A percentile compares a stretch with the other conserved stretches of the same genome.
phyloP scores from a whole-genome alignment of 106 monocot species.

The Dendrobium chrysotoxum region DNA sequence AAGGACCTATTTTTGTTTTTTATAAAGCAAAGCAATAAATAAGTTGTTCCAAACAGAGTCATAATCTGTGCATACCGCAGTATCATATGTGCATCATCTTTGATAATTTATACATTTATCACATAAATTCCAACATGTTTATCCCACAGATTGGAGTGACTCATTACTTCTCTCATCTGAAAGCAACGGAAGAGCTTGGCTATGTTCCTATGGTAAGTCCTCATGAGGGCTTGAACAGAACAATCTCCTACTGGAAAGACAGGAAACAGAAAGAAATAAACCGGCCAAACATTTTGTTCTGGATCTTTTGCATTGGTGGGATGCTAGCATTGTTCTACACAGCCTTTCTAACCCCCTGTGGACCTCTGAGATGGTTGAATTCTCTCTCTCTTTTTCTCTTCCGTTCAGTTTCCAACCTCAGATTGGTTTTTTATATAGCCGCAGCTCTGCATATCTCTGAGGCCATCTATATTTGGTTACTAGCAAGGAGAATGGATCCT shows the following conservation, averaged over 20 bases:
- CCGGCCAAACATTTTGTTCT: conserved; percentile 57
- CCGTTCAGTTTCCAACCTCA: conserved; percentile 30
- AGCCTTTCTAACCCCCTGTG: conserved; percentile 58
- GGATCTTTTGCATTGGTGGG: conserved; percentile 40
- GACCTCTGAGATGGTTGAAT: conserved; percentile 37
- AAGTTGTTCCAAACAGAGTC: too few species aligned
- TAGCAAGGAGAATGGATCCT: conserved; percentile 65
- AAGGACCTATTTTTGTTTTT: too few species aligned
- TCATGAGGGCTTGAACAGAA: conserved; percentile 57
- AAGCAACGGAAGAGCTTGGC: conserved; percentile 83
- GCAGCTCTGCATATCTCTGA: conserved; percentile 51
- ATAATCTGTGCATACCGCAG: too few species aligned
- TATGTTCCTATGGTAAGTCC: conserved; percentile 79
- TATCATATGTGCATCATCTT: too few species aligned
- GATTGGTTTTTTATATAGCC: conserved; percentile 40
- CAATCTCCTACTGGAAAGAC: conserved; percentile 78
- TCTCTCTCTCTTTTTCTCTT: conserved; percentile 41
- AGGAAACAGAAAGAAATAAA: conserved; percentile 61
- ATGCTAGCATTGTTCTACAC: conserved; percentile 51
- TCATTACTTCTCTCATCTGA: conserved; percentile 84
- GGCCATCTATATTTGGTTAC: conserved; percentile 66
- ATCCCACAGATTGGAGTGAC: conserved; percentile 78
- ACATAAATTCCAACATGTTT: too few species aligned
- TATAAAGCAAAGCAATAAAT: too few species aligned
- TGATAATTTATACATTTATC: too few species aligned